phyloP scores from a whole-genome alignment of 352 stramenopile species.

The Pythium aristosporum region DNA sequence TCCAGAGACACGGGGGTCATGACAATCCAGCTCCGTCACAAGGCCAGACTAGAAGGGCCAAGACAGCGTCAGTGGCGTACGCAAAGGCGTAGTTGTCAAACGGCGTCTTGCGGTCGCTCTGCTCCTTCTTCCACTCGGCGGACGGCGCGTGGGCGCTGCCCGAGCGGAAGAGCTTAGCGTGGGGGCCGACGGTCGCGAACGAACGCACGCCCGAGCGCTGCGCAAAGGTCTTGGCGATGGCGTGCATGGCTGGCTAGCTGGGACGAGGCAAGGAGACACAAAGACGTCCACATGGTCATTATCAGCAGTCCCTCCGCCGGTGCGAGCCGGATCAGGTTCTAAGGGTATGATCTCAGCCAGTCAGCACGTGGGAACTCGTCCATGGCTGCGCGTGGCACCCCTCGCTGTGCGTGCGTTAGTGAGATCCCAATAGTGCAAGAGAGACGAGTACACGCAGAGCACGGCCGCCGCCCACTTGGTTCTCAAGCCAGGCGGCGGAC shows the following conservation, averaged over 20 bases:
- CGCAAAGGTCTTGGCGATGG: conserved; percentile 39
- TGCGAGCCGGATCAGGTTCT: conserved; percentile 66
- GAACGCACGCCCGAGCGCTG: conserved; percentile 22
- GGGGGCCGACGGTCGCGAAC: conserved; percentile 51
- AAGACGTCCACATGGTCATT: conserved; percentile 34
- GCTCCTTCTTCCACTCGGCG: conserved; percentile 47
- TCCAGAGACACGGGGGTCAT: too few species aligned
- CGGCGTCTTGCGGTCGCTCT: conserved; percentile 41
- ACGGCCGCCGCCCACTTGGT: neutral
- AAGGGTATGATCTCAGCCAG: conserved; percentile 70
- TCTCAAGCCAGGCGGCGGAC: neutral
- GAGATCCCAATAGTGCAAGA: conserved; percentile 13
- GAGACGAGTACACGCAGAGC: conserved; percentile 7
- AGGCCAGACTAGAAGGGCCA: neutral
- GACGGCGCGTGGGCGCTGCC: conserved; percentile 46
- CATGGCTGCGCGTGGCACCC: conserved; percentile 46
- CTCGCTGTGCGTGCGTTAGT: conserved; percentile 54
- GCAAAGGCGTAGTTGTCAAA: conserved; percentile 61
- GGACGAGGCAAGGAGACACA: conserved; percentile 15
- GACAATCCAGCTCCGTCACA: neutral
- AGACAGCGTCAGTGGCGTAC: conserved; percentile 31
- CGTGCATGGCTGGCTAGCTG: conserved; percentile 28
- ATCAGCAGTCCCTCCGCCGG: conserved; percentile 64
- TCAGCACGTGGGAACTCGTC: conserved; percentile 46
- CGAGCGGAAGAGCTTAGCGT: conserved; percentile 40